Conservation (phyloP, 2,329 filamentous ascomycete genomes). For the Aspergillus felis region DNA sequence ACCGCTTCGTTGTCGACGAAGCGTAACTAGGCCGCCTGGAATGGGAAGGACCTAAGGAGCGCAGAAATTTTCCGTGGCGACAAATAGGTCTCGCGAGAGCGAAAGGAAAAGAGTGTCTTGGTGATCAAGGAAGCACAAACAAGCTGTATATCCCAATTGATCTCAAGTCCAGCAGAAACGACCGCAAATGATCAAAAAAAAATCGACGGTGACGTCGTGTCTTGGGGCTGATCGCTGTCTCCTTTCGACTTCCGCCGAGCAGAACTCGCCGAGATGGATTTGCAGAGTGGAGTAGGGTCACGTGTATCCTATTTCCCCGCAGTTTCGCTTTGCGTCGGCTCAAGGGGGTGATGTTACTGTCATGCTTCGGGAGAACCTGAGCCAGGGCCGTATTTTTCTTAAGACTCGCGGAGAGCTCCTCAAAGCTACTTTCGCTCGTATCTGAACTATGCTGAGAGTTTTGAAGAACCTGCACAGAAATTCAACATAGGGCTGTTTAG, state of each 20-base stretch:
- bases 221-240: neutral
- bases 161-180: neutral
- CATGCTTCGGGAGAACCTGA: conserved; percentile 3
- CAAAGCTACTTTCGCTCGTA: neutral
- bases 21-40: neutral
- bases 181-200: neutral
- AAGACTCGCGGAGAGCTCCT: neutral
- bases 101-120: neutral
- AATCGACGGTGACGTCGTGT: neutral
- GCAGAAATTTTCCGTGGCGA: neutral
- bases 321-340: conserved; percentile 38
- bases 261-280: conserved; percentile 14
- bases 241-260: neutral
- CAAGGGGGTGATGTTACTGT: conserved; percentile 10
- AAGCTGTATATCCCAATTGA: neutral
- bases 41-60: neutral
- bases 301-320: conserved; percentile 30
- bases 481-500: conserved; percentile 6
- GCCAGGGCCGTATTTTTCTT: conserved; percentile 1
- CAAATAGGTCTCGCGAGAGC: neutral
- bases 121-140: neutral
- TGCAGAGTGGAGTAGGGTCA: conserved; percentile 10
- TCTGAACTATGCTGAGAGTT: conserved; percentile 10
- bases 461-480: conserved; percentile 2
- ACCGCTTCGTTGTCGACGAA: neutral